A percentile compares a stretch with the other conserved stretches of the same genome.
These are phyloP conservation scores for Nasturtium officinale DNA, from an alignment of 345 rosid genomes.

Conservation along the genomic window DNA sequence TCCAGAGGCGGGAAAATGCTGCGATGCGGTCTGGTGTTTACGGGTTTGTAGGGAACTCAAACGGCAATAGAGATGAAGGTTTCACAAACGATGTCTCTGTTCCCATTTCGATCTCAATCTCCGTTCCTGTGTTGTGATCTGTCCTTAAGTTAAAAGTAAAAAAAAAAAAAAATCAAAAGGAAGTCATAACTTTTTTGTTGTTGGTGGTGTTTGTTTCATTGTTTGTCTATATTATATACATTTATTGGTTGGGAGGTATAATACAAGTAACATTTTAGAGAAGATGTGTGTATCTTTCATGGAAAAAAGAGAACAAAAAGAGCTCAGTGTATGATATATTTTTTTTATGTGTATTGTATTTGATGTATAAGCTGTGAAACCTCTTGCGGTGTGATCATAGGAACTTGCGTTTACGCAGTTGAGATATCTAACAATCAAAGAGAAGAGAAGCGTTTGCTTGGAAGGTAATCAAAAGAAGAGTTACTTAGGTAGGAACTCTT, in stretches of 20 bases:
- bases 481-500: neutral
- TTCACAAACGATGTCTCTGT: conserved; percentile 65
- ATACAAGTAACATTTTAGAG: conserved; percentile 22
- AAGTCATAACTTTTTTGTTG: conserved; percentile 16
- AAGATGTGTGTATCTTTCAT: conserved; percentile 18
- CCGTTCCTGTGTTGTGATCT: conserved; percentile 46
- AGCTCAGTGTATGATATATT: conserved; percentile 23
- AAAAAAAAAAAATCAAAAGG: neutral
- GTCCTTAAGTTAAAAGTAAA: conserved; percentile 8
- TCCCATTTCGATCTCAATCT: conserved; percentile 63
- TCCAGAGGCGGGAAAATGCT: conserved; percentile 72
- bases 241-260: conserved; percentile 48
- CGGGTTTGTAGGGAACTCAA: conserved; percentile 63
- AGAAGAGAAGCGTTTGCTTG: conserved; percentile 10
- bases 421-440: neutral
- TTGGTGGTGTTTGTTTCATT: conserved; percentile 30
- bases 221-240: conserved; percentile 41
- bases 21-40: conserved; percentile 62
- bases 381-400: neutral
- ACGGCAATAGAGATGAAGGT: conserved; percentile 31
- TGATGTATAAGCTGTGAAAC: conserved; percentile 15
- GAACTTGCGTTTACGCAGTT: neutral
- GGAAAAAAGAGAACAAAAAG: neutral
- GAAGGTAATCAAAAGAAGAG: neutral
- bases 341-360: conserved; percentile 18